Evolutionary conservation across 176 grass and related monocot species (phyloP), one percentile per base, ranked within the genome.

Genomic region (Thalia dealbata): DNA sequence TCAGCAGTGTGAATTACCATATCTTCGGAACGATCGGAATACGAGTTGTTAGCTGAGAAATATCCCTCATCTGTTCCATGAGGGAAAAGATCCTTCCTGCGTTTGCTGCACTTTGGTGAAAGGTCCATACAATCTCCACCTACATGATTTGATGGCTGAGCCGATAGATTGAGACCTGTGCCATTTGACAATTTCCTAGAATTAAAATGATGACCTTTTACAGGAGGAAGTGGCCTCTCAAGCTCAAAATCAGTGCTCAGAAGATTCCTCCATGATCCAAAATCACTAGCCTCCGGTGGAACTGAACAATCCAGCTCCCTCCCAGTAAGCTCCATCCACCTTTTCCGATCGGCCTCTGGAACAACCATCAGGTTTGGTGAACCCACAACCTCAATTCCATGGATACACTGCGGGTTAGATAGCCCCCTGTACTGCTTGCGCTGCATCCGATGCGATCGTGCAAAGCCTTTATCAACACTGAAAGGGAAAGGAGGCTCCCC

Each of bases 401-500:
- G 92, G 22, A 96, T 73, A 73, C 92, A 96, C 80, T 92, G 92
- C 0, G 92, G 92, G 64, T 96, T 96, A 0, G 92, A 96, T 23
- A 96, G 65, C 9, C 92, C 92, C 24, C 92, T 87, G 52, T 96
- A 96, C 28, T 96, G 92, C 81, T 96, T 91, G 42, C 92, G 88
- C 82, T 96, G 92, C 92, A 96, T 96, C 44, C 92, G 74, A 77
- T 96, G 92, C 3, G 92, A 96, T 66, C 88, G 83, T 18, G 85
- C 82, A 78, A 96, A 96, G 52, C 92, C 92, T 80, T 96, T 96
- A 7, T 96, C 92, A 0, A 70, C 80, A 23, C 92, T 91, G 73
- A 96, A 96, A 1, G 92, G 92, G 45, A 96, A 96, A 69, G 89
- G 92, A 0, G 92, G 92, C 72, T 91, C 92, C 22, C 92, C 89